Evolutionary conservation across 2,329 filamentous ascomycete genomes (phyloP).

Genomic region (Penicillium polonicum): DNA sequence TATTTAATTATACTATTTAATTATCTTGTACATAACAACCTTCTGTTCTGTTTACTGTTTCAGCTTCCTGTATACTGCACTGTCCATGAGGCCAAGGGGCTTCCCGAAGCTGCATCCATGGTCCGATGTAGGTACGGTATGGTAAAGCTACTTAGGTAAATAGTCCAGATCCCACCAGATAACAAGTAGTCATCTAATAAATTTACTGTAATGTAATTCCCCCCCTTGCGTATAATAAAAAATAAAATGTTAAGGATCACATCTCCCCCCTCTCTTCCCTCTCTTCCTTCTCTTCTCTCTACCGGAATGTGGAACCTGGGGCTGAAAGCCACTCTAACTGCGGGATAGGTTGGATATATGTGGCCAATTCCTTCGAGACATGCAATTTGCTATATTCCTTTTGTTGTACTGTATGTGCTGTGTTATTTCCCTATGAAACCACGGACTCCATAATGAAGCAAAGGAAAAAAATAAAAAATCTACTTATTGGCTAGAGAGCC

Average conservation of each 20-base stretch:
- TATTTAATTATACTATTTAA: neutral
- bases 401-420: no score
- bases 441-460: neutral
- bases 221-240: conserved; percentile 5
- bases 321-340: conserved; percentile 22
- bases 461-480: neutral
- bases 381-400: neutral
- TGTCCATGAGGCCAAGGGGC: neutral
- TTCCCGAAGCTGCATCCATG: conserved; percentile 6
- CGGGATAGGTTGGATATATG: neutral
- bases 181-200: neutral
- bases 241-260: neutral
- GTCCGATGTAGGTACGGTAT: neutral
- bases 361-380: neutral
- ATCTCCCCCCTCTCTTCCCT: conserved; percentile 6
- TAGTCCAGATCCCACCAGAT: no score
- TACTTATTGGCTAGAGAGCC: neutral
- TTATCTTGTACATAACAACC: neutral
- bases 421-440: neutral
- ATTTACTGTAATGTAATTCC: neutral
- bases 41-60: neutral
- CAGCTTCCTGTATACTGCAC: neutral
- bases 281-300: neutral
- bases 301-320: conserved; percentile 23
- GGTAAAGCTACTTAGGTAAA: neutral